phyloP scores from a whole-genome alignment of 177 flowering plant genomes.

The Vitis hybrid region DNA sequence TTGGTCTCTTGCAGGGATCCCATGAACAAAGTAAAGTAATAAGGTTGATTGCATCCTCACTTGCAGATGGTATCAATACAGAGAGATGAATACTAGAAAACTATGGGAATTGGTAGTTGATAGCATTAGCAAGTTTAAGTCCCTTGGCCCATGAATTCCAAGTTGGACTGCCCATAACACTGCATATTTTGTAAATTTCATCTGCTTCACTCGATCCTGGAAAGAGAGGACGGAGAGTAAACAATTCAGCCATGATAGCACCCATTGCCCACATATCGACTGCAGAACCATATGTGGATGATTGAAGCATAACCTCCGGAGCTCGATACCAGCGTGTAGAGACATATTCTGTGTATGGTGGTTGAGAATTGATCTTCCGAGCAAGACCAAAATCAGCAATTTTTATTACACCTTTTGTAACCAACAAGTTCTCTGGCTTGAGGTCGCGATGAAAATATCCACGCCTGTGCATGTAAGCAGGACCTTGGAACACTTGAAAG shows the following conservation, averaged over 20 bases:
- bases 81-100: constrained; percentile 74
- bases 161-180: constrained; percentile 64
- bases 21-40: constrained; percentile 84
- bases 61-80: constrained; percentile 69
- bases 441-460: constrained; percentile 96
- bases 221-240: constrained; percentile 88
- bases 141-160: constrained; percentile 54
- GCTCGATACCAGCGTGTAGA: constrained; percentile 75
- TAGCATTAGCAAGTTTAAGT: constrained; percentile 54
- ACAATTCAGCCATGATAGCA: constrained; percentile 91
- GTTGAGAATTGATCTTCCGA: constrained; percentile 69
- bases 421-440: constrained; percentile 93
- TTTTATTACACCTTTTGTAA: constrained; percentile 67
- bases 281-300: constrained; percentile 66
- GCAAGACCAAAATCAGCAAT: constrained; percentile 98
- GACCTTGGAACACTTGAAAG: constrained; percentile 76
- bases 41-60: constrained; percentile 73
- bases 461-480: constrained; percentile 89
- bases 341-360: constrained; percentile 92
- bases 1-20: constrained; percentile 93
- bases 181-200: constrained; percentile 75
- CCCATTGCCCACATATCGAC: constrained; percentile 99
- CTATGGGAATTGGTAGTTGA: constrained; percentile 29
- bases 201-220: constrained; percentile 78
- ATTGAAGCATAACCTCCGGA: constrained; percentile 92